phyloP scores from a whole-genome alignment of 2,329 filamentous ascomycete species.

The Hysterium pulicare region DNA sequence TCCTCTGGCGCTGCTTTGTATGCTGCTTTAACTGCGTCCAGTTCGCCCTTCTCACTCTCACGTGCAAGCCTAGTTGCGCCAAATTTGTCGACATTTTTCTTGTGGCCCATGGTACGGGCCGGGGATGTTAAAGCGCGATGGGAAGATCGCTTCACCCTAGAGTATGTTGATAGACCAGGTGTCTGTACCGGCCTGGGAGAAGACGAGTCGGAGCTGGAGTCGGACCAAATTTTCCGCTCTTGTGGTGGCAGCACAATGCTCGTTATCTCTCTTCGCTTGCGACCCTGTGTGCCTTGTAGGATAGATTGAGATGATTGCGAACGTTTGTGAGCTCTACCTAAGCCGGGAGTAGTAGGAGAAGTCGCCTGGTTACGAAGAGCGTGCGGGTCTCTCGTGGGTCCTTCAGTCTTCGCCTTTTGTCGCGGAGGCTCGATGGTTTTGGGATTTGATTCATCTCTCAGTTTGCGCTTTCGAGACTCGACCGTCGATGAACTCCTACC shows the following conservation, averaged over 20 bases:
- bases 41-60: constrained; percentile 80
- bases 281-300: constrained; percentile 23
- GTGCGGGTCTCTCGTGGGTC: constrained; percentile 15
- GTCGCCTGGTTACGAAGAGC: constrained; percentile 28
- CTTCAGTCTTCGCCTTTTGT: constrained; percentile 38
- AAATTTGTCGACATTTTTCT: constrained; percentile 87
- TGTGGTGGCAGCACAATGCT: constrained; percentile 24
- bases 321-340: constrained; percentile 35
- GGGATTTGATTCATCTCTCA: constrained; percentile 34
- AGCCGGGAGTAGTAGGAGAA: constrained; percentile 31
- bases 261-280: constrained; percentile 33
- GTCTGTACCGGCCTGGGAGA: constrained; percentile 31
- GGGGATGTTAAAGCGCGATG: constrained; percentile 55
- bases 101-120: constrained; percentile 63
- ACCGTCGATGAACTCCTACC: constrained; percentile 37
- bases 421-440: constrained; percentile 38
- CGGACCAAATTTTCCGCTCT: constrained; percentile 32
- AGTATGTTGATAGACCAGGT: constrained; percentile 42
- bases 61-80: constrained; percentile 88
- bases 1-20: constrained; percentile 80
- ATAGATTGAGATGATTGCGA: constrained; percentile 38
- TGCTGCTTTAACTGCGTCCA: constrained; percentile 72
- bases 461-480: constrained; percentile 40
- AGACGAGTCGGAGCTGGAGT: constrained; percentile 36
- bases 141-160: constrained; percentile 57